Evolutionary conservation across 768 basidiomycete species (phyloP).

Genomic region (Hortiboletus campestris): DNA sequence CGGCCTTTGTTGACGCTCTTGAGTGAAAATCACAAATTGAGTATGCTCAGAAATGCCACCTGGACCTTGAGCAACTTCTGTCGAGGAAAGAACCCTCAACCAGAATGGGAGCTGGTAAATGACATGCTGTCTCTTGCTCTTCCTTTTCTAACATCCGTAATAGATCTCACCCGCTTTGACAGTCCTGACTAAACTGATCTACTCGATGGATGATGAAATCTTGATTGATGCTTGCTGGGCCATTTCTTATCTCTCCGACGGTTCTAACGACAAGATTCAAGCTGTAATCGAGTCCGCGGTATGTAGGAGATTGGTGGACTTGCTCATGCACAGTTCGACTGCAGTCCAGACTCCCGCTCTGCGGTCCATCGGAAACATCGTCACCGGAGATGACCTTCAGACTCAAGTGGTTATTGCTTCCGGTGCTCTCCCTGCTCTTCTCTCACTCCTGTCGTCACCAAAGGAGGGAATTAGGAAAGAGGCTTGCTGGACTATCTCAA

Average conservation of each 20-base stretch:
- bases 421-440: slow-evolving; percentile 91
- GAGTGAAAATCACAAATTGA: slow-evolving; percentile 97
- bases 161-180: slow-evolving; percentile 96
- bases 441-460: slow-evolving; percentile 89
- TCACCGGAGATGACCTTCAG: slow-evolving; percentile 98
- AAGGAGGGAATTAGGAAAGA: slow-evolving; percentile 99
- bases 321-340: slow-evolving; percentile 91
- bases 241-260: slow-evolving; percentile 98
- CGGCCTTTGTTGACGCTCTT: slow-evolving; percentile 85
- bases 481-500: slow-evolving; percentile 99
- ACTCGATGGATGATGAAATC: slow-evolving; percentile 98
- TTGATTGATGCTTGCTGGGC: slow-evolving; percentile 99
- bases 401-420: slow-evolving; percentile 99
- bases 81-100: slow-evolving; percentile 95
- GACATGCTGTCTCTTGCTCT: slow-evolving; percentile 3
- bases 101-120: slow-evolving; percentile 93
- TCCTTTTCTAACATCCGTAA: slow-evolving; percentile 14
- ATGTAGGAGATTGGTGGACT: slow-evolving; percentile 93
- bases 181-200: slow-evolving; percentile 97
- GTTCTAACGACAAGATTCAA: slow-evolving; percentile 99
- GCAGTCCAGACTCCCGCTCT: slow-evolving; percentile 98
- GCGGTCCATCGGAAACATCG: slow-evolving; percentile 98
- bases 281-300: slow-evolving; percentile 99
- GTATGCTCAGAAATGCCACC: slow-evolving; percentile 97
- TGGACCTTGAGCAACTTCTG: slow-evolving; percentile 99